Evolutionary conservation across 345 rosid species (phyloP), one percentile per base, ranked within the genome.

Genomic region (Nasturtium officinale): DNA sequence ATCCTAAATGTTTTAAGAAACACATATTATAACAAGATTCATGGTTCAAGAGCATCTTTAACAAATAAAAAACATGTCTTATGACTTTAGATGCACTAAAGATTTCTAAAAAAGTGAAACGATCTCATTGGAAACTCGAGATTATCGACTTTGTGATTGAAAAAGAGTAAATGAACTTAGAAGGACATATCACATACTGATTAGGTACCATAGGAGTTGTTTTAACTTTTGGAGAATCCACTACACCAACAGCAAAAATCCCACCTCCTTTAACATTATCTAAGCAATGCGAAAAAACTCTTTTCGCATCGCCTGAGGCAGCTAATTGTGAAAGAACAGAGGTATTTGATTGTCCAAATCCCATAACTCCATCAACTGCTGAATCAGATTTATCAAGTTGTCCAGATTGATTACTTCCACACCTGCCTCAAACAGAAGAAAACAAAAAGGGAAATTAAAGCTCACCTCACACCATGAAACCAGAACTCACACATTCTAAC

Each of bases 331-430:
- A 89, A 77, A 94, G 72, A 75, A 91, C 52, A 62, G 97, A 94
- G 40, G 97, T 82, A 69, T 87, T 89, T 60, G 94, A 60, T 72
- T 94, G 92, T 53, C 98, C 98, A 75, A 94, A 87, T 46, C 98
- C 98, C 79, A 94, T 68, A 64, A 94, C 86, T 13, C 97, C 98
- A 77, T 91, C 97, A 73, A 90, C 81, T 73, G 98, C 97, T 69
- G 84, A 85, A 2, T 79, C 84, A 38, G 92, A 77, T 16, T 82
- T 37, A 18, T 86, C 88, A 33, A 90, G 79, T 38, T 83, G 86
- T 40, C 96, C 98, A 20, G 97, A 86, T 78, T 87, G 97, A 69
- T 77, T 78, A 72, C 77, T 82, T 38, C 96, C 96, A 64, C 98
- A 90, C 64, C 94, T 91, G 67, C 50, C 64, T 48, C 76, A 74